Percentiles rank a stretch among this genome's conserved stretches.
Conservation (phyloP, 192 early-diverging fungal genomes). For the Rhizophlyctis rosea region DNA sequence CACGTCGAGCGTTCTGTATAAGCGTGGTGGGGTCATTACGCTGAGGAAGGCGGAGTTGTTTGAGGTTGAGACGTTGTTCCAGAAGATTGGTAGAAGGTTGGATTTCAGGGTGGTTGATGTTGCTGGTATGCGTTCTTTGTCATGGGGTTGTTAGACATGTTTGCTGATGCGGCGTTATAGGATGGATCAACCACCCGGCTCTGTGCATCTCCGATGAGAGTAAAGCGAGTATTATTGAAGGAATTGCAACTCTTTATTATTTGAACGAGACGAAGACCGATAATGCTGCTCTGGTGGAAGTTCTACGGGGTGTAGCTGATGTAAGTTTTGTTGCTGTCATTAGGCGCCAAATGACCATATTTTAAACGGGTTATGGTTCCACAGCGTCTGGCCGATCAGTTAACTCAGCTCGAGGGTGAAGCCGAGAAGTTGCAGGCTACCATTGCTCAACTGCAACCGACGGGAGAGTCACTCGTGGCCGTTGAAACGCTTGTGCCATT, state of each 20-base stretch:
- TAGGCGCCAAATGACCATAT: no score
- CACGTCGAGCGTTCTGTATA: slow-evolving; percentile 26
- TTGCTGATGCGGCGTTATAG: slow-evolving; percentile 7
- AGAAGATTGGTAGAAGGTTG: neutral
- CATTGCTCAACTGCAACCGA: no score
- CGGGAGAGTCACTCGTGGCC: neutral
- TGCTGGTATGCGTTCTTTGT: no score
- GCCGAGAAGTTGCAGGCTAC: no score
- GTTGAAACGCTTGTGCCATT: neutral
- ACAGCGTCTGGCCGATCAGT: no score
- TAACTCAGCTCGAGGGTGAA: no score
- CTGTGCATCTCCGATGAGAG: no score
- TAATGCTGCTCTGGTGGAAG: neutral
- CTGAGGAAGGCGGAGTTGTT: slow-evolving; percentile 8
- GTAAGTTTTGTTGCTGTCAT: no score
- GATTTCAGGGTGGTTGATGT: slow-evolving; percentile 1
- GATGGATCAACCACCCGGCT: no score
- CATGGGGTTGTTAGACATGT: no score
- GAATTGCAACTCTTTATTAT: slow-evolving; percentile 65
- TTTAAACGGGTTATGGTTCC: no score
- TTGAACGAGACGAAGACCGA: slow-evolving; percentile 48
- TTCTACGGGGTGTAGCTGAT: slow-evolving; percentile 7
- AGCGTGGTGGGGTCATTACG: slow-evolving; percentile 12
- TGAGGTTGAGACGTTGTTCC: slow-evolving; percentile 3
- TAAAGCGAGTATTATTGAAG: slow-evolving; percentile 65